Evolutionary conservation across 148 eudicot species (phyloP), one percentile per base, ranked within the genome.

Genomic region (Vaccinium corymbosum): DNA sequence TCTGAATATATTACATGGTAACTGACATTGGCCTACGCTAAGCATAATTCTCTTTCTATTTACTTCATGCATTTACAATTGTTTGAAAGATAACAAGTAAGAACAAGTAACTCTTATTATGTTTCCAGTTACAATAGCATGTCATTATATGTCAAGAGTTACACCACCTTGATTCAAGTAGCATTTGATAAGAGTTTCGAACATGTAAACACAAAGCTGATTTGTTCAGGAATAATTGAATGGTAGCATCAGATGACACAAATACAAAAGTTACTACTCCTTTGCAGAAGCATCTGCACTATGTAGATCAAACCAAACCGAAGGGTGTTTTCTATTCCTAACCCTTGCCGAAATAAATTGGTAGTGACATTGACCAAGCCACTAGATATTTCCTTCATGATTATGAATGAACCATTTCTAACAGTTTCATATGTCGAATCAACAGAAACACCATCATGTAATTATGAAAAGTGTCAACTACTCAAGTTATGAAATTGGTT

Each of bases 131-230:
- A 19, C 52, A 9, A 75, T 7, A 42, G 78, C 46, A 19, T 75
- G 27, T 46, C 6, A 75, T 25, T 19, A 1, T 8, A 19, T 48
- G 7, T 73, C 2, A 14, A 14, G 27, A 46, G 38, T 20, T 1
- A 27, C 78, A 75, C 48, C 53, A 46, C 48, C 55, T 10, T 15
- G 19, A 71, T 71, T 29, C 3, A 25, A 29, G 59, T 51, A 52
- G 42, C 38, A 78, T 12, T 78, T 78, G 80, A 78, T 78, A 29
- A 7, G 61, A 32, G 19, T 78, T 78, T 78, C 42, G 56, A 78
- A 27, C 61, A 0, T 78, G 35, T 51, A 52, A 78, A 53, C 61
- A 19, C 56, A 25, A 49, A 78, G 57, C 20, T 52, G 11, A 11
- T 27, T 25, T 50, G 80, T 77, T 25, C 38, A 25, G 59, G 35